phyloP scores from a whole-genome alignment of 192 early-diverging fungal species.

The Neocallimastix lanati region DNA sequence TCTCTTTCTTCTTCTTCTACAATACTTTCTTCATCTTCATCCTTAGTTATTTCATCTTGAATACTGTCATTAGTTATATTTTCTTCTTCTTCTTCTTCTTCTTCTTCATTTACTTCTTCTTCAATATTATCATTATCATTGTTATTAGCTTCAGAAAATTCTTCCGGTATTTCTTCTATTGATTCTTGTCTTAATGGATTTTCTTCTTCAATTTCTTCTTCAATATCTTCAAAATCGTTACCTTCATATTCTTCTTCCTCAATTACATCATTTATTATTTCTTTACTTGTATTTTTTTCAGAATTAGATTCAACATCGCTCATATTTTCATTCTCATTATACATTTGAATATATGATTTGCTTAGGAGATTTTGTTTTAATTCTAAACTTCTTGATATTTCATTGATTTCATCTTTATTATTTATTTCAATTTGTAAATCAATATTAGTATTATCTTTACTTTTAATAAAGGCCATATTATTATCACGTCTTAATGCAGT shows the following conservation, averaged over 20 bases:
- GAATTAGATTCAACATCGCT: no score
- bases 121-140: not conserved
- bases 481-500: not conserved
- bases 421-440: not conserved
- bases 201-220: not conserved
- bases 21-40: not conserved
- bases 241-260: not conserved
- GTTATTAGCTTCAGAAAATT: not conserved
- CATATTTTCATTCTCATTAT: not conserved
- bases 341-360: not conserved
- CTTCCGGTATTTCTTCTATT: not conserved
- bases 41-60: not conserved
- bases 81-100: not conserved
- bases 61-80: not conserved
- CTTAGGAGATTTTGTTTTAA: not conserved
- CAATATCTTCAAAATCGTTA: not conserved
- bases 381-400: not conserved
- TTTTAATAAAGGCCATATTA: not conserved
- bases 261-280: not conserved
- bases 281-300: not conserved
- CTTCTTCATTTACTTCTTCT: not conserved
- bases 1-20: not conserved
- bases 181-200: not conserved
- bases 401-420: not conserved
- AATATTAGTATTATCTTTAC: not conserved